Conservation (phyloP, 2,329 filamentous ascomycete genomes). For the Aspergillus floridensis region DNA sequence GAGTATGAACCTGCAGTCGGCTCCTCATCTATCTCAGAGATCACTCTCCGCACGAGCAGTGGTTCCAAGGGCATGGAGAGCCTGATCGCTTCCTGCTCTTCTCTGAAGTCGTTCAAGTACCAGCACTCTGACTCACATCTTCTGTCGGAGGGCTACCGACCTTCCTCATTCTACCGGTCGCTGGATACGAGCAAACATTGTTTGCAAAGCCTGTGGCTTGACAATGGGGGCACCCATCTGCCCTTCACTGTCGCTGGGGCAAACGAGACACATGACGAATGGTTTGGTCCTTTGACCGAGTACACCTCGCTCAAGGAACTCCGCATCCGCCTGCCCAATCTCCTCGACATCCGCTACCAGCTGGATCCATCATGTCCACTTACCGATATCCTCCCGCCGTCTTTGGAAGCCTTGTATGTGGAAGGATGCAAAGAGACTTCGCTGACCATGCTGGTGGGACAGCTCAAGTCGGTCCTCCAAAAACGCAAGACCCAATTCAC, state of each 20-base stretch:
- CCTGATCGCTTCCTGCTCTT: slow-evolving; percentile 22
- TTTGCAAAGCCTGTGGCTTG: slow-evolving; percentile 30
- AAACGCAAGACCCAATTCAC: slow-evolving; percentile 20
- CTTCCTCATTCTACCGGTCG: slow-evolving; percentile 25
- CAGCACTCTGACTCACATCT: slow-evolving; percentile 32
- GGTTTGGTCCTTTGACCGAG: slow-evolving; percentile 29
- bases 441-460: slow-evolving; percentile 24
- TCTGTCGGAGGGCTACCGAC: slow-evolving; percentile 26
- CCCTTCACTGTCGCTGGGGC: slow-evolving; percentile 28
- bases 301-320: slow-evolving; percentile 28
- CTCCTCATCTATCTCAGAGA: slow-evolving; percentile 23
- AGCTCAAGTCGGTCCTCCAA: slow-evolving; percentile 23
- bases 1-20: not conserved
- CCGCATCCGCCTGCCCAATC: slow-evolving; percentile 32
- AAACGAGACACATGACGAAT: slow-evolving; percentile 32
- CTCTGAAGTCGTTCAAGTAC: slow-evolving; percentile 30
- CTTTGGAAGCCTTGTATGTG: slow-evolving; percentile 26
- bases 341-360: slow-evolving; percentile 30
- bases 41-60: slow-evolving; percentile 27
- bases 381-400: slow-evolving; percentile 22
- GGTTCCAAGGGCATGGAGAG: slow-evolving; percentile 25
- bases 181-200: slow-evolving; percentile 23
- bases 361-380: slow-evolving; percentile 24
- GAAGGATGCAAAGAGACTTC: slow-evolving; percentile 30
- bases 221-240: slow-evolving; percentile 27